Base-by-base conservation (phyloP, 495 filamentous ascomycete species). In the Jackrogersella multiformis region DNA sequence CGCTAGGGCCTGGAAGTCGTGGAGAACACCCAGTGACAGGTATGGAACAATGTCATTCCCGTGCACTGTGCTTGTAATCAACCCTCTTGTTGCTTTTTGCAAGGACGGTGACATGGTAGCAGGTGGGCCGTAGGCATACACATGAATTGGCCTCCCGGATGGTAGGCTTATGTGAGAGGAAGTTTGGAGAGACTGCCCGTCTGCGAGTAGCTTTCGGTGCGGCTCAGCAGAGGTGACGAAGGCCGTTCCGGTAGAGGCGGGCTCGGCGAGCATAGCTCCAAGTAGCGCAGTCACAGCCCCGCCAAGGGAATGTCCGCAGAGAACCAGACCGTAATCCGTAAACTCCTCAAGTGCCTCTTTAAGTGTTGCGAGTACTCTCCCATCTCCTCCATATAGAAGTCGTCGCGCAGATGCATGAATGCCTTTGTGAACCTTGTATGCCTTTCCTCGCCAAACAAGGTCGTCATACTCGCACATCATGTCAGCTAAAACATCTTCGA, bases 381-480 rank as follows among this genome's bases (percentile, higher is more conserved):
- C 88, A 32, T 87, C 87, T 13, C 79, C 79, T 15, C 87, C 88
- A 70, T 88, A 86, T 0, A 94, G 79, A 1, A 94, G 80, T 5
- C 90, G 84, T 21, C 86, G 80, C 2, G 91, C 91, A 2, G 90
- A 92, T 10, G 90, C 90, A 66, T 91, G 87, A 68, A 94, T 91
- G n/a, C 91, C 91, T 72, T 92, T 93, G 77, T 94, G 91, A 0
- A 92, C 90, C 54, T 89, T 88, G 77, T 92, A 93, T 2, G 73
- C 72, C 49, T 81, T 85, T 12, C 88, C 89, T 49, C 88, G 84
- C 83, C 89, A 90, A 28, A 80, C 64, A 0, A 94, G 81, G 48
- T 89, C 86, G 64, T 92, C 90, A 60, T 91, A 94, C 56, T 93
- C 91, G 72, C 91, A 94, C 32, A 89, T 90, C 84, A 93, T 87